Base-by-base conservation (phyloP, 2,329 filamentous ascomycete species). In the Fusarium stilboides region DNA sequence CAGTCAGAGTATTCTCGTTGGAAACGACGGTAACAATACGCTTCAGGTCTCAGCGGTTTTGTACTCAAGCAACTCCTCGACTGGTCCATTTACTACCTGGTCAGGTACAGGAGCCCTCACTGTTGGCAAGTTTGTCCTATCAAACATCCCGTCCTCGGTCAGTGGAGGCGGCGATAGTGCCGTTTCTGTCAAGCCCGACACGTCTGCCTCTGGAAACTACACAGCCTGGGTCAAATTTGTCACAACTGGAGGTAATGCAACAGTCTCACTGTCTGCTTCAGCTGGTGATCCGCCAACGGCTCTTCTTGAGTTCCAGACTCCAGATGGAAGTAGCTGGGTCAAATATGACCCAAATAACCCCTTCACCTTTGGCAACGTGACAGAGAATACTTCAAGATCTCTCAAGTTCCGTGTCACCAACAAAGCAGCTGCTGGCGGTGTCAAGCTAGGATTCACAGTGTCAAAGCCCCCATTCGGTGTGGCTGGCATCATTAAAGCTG, bases 401-500 rank as follows among this genome's bases (percentile, higher is more conserved):
- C 79, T 88, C 5, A 82, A 81, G 52, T 79, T 89, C 75, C 82
- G 87, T 1, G 73, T 89, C 24, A 87, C 83, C 36, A 89, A 89
- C 72, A 80, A 75, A 3, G 86, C 85, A 6, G 75, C 80, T 0
- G 50, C 76, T 0, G 83, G 83, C 3, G 82, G 81, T 8, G 82
- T 85, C 14, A 77, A 77, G 2, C 80, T 89, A 2, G 86, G 84
- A 0, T 76, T 89, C 15, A 89, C 87, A 0, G 86, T 90, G 4
- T 89, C 87, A 0, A 90, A 90, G 72, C 86, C 87, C 6, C 88
- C 88, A 0, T 88, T 86, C 54, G 87, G 86, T 15, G 80, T 87
- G 4, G 69, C 77, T n/a, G 84, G 86, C 4, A 82, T 89, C 22
- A 82, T 89, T 39, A 80, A 82, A 20, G 84, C 87, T 1, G 81